These are phyloP conservation scores for Calycina herbarum DNA, from an alignment of 2,329 filamentous ascomycete genomes.

Conservation along the genomic window DNA sequence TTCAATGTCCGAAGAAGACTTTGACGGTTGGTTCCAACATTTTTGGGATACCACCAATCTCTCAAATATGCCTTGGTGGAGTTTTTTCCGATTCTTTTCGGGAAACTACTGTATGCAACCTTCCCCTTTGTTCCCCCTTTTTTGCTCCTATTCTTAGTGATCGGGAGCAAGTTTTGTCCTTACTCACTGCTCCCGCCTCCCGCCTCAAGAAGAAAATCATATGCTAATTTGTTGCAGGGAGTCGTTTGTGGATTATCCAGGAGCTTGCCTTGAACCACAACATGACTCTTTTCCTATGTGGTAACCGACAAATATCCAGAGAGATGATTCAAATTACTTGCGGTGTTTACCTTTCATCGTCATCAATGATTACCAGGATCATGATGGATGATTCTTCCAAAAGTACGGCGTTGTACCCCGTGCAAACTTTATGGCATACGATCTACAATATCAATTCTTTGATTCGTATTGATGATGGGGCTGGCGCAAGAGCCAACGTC, in stretches of 20 bases:
- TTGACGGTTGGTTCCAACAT: too few relatives aligned
- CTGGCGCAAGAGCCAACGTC: background rate
- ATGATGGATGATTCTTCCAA: background rate
- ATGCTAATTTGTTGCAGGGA: background rate
- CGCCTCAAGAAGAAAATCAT: background rate
- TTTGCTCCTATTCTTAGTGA: too few relatives aligned
- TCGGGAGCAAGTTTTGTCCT: too few relatives aligned
- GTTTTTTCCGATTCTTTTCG: conserved; percentile 9
- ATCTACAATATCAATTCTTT: background rate
- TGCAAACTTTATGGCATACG: background rate
- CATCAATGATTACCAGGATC: conserved; percentile 5
- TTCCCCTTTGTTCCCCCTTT: too few relatives aligned
- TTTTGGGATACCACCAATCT: background rate
- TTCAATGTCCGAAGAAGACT: too few relatives aligned
- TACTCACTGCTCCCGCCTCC: too few relatives aligned
- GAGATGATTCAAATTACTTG: conserved; percentile 12
- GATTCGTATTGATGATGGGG: background rate
- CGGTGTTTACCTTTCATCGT: conserved; percentile 5
- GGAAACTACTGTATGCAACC: conserved; percentile 12
- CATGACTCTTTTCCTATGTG: conserved; percentile 19
- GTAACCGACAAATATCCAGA: conserved; percentile 11
- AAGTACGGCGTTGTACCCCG: too few relatives aligned
- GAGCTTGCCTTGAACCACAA: conserved; percentile 20
- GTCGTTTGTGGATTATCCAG: conserved; percentile 21
- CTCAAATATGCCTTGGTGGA: conserved; percentile 9